These are phyloP conservation scores for Mycena galopus DNA, from an alignment of 768 basidiomycete genomes.

Conservation along the genomic window DNA sequence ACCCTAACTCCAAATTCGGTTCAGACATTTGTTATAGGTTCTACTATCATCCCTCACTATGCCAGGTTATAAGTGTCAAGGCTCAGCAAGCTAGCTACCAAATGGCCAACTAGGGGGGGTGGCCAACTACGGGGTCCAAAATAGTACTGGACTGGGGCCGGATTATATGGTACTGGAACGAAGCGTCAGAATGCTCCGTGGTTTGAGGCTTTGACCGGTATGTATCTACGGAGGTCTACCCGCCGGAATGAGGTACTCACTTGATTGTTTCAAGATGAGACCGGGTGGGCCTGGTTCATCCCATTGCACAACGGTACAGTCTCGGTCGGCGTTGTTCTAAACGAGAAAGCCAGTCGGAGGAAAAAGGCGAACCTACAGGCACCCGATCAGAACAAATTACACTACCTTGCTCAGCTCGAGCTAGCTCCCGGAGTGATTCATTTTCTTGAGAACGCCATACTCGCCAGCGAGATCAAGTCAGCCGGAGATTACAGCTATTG, in stretches of 20 bases:
- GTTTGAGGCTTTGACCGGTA: conserved; percentile 70
- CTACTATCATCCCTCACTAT: no score
- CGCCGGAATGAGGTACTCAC: background rate
- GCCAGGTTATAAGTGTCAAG: no score
- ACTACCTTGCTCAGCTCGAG: conserved; percentile 47
- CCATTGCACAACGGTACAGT: conserved; percentile 65
- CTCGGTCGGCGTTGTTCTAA: conserved; percentile 64
- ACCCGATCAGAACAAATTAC: conserved; percentile 39
- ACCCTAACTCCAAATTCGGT: no score
- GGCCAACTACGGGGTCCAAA: no score
- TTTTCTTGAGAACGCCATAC: conserved; percentile 42
- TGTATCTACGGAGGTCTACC: conserved; percentile 22
- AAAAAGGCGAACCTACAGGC: conserved; percentile 43
- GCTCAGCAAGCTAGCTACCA: no score
- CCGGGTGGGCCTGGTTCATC: conserved; percentile 70
- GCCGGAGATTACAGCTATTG: conserved; percentile 53
- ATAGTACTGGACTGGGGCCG: conserved; percentile 70
- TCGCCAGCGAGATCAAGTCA: conserved; percentile 41
- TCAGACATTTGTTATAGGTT: no score
- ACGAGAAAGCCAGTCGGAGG: conserved; percentile 51
- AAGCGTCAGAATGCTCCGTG: conserved; percentile 60
- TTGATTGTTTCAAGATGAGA: conserved; percentile 52
- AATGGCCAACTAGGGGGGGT: no score
- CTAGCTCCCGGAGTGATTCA: conserved; percentile 42
- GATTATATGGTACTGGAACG: conserved; percentile 57